Evolutionary conservation across 148 eudicot species (phyloP).

Genomic region (Talinum fruticosum): DNA sequence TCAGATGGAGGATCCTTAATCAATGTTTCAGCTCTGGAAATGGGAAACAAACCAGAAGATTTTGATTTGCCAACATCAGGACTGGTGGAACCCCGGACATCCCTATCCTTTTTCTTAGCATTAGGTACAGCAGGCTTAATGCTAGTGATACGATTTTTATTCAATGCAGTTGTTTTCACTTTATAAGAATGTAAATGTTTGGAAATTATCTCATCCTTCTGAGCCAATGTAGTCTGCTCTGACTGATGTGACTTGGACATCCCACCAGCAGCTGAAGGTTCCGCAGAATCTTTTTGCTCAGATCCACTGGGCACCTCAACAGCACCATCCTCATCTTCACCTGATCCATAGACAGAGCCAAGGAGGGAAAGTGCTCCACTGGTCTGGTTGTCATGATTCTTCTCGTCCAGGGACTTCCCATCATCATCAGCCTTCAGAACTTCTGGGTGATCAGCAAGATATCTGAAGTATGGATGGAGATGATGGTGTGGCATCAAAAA

Average conservation of each 20-base stretch:
- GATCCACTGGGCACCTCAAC: conserved; percentile 32
- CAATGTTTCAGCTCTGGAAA: conserved; percentile 40
- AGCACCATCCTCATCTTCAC: conserved; percentile 77
- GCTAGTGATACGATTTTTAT: conserved; percentile 34
- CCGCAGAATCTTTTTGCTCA: conserved; percentile 29
- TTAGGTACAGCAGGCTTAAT: conserved; percentile 41
- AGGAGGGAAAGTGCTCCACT: conserved; percentile 84
- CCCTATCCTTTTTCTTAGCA: conserved; percentile 32
- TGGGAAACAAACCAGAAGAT: conserved; percentile 27
- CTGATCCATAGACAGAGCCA: conserved; percentile 84
- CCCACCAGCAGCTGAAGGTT: conserved; percentile 28
- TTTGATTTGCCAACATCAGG: conserved; percentile 22
- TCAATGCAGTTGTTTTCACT: conserved; percentile 37
- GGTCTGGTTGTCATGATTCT: conserved; percentile 28
- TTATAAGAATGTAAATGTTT: conserved; percentile 38
- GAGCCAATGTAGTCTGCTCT: conserved; percentile 25
- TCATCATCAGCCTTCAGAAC: conserved; percentile 51
- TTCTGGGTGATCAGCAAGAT: conserved; percentile 78
- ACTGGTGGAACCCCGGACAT: neutral
- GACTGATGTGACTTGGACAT: conserved; percentile 23
- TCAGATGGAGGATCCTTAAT: conserved; percentile 82
- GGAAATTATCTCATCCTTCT: conserved; percentile 36
- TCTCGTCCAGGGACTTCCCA: conserved; percentile 44
- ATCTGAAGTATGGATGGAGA: conserved; percentile 92
- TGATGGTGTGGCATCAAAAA: conserved; percentile 95